Base-by-base conservation (phyloP, 2,329 filamentous ascomycete genomes). In the Aureobasidium sp. region DNA sequence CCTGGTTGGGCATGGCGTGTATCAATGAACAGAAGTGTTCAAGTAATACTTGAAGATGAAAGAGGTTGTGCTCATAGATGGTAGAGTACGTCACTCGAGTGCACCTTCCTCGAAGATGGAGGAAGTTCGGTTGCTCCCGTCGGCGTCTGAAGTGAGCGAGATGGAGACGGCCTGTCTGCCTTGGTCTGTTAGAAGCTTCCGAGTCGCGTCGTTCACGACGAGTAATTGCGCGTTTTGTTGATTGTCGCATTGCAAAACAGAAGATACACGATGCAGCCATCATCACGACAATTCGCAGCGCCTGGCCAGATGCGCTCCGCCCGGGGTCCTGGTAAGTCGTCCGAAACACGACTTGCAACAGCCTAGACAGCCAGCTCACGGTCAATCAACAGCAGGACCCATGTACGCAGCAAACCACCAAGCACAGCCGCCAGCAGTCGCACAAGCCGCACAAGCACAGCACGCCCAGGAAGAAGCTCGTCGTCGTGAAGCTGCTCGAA, bases 401-500 rank as follows among this genome's bases (percentile, higher is more conserved):
- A 70, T 74, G 60, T 60, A 63, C 34, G 62, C 39, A 35, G 40
- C 63, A 52, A 59, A 61, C 58, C 75, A 79, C 57, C 77, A 79
- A 58, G 76, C 77, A 56, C 69, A 71, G 32, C 73, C 76, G 55
- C 74, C 72, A 21, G 74, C 70, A 47, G 73, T 64, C 60, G 61
- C 59, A 60, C 62, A 63, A 55, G 66, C 71, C 62, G 73, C 75
- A 58, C 65, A 74, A 51, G 71, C 74, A 53, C 69, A 69, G 54
- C 71, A 74, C 58, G 68, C 72, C 55, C 68, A 70, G 54, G 71
- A 70, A 56, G 69, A 70, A 42, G 60, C 68, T 53, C 63, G 65
- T 32, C 61, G 64, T 39, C 78, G 76, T 60, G 84, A 88, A 66
- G 76, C 81, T 58, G 83, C 86, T 40, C 89, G 90, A 69, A 83